Conservation (phyloP, 495 filamentous ascomycete species). For the Neurospora sublineolata region DNA sequence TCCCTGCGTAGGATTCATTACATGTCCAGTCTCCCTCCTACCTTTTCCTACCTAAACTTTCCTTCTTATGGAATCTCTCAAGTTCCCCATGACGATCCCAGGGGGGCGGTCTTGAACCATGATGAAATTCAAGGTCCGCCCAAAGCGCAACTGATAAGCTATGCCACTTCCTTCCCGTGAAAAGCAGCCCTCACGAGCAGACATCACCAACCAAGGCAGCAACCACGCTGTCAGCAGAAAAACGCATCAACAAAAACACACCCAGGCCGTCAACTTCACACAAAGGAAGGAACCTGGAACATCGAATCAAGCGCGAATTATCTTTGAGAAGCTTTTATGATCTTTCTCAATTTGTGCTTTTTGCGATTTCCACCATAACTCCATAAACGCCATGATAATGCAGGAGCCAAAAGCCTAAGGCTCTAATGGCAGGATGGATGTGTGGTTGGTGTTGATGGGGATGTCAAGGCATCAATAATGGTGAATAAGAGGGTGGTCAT, state of each 20-base stretch:
- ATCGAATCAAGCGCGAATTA: not conserved
- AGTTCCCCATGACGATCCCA: not conserved
- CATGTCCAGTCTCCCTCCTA: not conserved
- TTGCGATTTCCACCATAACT: not conserved
- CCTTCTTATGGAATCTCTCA: not conserved
- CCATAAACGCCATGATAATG: conserved; percentile 9
- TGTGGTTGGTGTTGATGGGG: not conserved
- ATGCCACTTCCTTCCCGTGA: not conserved
- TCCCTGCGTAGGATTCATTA: not conserved
- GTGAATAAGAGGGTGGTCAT: not conserved
- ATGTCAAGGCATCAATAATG: not conserved
- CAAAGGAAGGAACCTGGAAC: not conserved
- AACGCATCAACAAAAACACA: not conserved
- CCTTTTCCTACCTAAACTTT: not conserved
- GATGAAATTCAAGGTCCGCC: not conserved
- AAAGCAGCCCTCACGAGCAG: not conserved
- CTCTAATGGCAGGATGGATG: not conserved
- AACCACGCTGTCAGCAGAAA: not conserved
- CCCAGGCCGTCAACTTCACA: not conserved
- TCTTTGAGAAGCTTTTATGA: not conserved
- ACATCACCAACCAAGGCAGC: not conserved
- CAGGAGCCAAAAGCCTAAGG: not conserved
- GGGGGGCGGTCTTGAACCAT: not conserved
- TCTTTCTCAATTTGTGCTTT: not conserved
- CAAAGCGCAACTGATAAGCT: not conserved